These are phyloP conservation scores for Lentithecium fluviatile DNA, from an alignment of 495 filamentous ascomycete genomes.

Conservation along the genomic window DNA sequence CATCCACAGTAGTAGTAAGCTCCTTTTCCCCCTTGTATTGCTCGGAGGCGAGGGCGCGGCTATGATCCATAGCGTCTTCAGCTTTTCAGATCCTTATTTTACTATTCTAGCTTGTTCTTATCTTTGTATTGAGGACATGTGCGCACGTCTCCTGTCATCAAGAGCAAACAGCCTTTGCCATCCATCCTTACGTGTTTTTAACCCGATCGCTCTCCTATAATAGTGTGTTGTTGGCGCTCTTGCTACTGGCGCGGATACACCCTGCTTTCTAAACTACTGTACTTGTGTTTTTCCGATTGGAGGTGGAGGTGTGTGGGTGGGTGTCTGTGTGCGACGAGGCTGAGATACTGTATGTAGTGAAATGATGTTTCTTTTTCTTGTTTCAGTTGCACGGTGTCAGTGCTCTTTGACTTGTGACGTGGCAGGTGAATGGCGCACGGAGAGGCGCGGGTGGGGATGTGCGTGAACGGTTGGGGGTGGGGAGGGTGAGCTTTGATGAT, in stretches of 20 bases:
- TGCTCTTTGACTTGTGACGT: background rate
- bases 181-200: background rate
- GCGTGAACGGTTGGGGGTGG: background rate
- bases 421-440: background rate
- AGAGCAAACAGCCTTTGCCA: background rate
- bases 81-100: background rate
- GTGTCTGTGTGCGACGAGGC: constrained; percentile 17
- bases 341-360: constrained; percentile 33
- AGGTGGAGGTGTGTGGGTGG: background rate
- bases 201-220: background rate
- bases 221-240: background rate
- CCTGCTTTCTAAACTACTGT: background rate
- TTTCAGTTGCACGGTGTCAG: background rate
- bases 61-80: too few species aligned
- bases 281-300: constrained; percentile 4
- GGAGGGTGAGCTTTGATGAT: background rate
- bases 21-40: constrained; percentile 11
- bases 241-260: background rate
- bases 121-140: too few species aligned
- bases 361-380: constrained; percentile 23
- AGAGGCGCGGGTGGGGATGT: too few species aligned
- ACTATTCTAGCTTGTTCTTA: background rate
- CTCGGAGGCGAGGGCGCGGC: background rate
- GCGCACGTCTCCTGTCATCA: too few species aligned
- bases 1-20: constrained; percentile 16